Base-by-base conservation (phyloP, 2,329 filamentous ascomycete genomes). In the Parastagonospora avenae region DNA sequence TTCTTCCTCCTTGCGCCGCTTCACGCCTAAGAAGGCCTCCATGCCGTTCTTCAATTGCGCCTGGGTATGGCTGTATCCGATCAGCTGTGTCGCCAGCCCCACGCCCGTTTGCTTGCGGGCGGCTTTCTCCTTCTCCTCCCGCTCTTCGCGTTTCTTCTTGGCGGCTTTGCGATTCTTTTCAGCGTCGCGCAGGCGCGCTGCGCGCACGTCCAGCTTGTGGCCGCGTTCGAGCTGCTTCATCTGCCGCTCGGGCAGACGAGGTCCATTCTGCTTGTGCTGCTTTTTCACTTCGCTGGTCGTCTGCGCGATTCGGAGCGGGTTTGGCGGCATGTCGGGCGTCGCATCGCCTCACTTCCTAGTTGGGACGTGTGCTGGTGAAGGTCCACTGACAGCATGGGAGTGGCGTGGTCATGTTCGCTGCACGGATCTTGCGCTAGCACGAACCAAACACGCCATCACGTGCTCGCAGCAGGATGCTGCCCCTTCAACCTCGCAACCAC, bases 1-100 rank as follows among this genome's bases (percentile, higher is more conserved):
- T 8, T 66, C 64, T 1, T 64, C 54, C 4, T 63, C 62, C 12
- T 54, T 57, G 36, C 55, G 58, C 50, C 66, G 68, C 27, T 50
- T 61, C 10, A 68, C 45, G 0, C 70, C 68, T 30, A 73, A 16
- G 38, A 73, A 73, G 0, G 66, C 59, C 48, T 74, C 71, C 73
- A 76, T 75, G 15, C 67, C 70, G 27, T 48, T 66, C 55, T 75
- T 75, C 54, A 74, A 44, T 47, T 63, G 56, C 33, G 64, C 67
- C 54, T 76, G 74, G 0, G 68, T 73, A 29, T 68, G 70, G 41
- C 62, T 73, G 41, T 67, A 76, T n/a, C 74, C 73, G 42, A 68
- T 62, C 27, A 74, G 39, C 50, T 76, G 74, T 5, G 73, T 75
- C 7, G 74, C 74, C 15, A 73, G 41, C 2, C 74, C 68, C 2